Evolutionary conservation across 2,329 filamentous ascomycete genomes (phyloP).

Genomic region (Exutisphaerella laricina): DNA sequence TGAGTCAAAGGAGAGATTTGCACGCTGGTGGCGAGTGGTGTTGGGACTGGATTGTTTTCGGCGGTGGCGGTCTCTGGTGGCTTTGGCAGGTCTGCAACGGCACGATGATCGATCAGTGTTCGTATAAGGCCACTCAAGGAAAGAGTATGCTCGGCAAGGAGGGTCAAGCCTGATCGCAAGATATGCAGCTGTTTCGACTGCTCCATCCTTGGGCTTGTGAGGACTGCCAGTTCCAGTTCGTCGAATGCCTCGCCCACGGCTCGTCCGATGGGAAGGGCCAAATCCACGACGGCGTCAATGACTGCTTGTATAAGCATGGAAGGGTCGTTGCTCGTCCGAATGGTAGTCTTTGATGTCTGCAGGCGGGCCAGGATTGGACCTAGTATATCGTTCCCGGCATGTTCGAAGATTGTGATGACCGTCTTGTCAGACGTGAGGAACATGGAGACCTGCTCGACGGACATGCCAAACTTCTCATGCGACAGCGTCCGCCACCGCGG

Average conservation of each 20-base stretch:
- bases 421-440: slow-evolving; percentile 84
- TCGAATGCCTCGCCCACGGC: slow-evolving; percentile 82
- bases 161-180: slow-evolving; percentile 70
- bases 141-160: slow-evolving; percentile 73
- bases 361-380: slow-evolving; percentile 73
- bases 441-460: slow-evolving; percentile 83
- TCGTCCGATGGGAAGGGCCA: slow-evolving; percentile 77
- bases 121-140: slow-evolving; percentile 78
- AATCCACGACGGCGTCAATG: slow-evolving; percentile 83
- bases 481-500: slow-evolving; percentile 15
- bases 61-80: slow-evolving; percentile 5
- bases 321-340: slow-evolving; percentile 79
- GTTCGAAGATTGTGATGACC: slow-evolving; percentile 87
- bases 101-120: slow-evolving; percentile 75
- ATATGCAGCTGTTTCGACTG: slow-evolving; percentile 68
- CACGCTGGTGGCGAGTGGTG: slow-evolving; percentile 47
- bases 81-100: slow-evolving; percentile 27
- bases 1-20: slow-evolving; percentile 74
- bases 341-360: slow-evolving; percentile 67
- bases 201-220: slow-evolving; percentile 70
- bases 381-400: slow-evolving; percentile 78
- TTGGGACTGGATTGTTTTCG: slow-evolving; percentile 1
- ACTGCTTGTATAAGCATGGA: slow-evolving; percentile 85
- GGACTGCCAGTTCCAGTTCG: slow-evolving; percentile 78
- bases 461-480: slow-evolving; percentile 41